These are phyloP conservation scores for Mycena citricolor DNA, from an alignment of 1,284 basidiomycete genomes.

Conservation along the genomic window DNA sequence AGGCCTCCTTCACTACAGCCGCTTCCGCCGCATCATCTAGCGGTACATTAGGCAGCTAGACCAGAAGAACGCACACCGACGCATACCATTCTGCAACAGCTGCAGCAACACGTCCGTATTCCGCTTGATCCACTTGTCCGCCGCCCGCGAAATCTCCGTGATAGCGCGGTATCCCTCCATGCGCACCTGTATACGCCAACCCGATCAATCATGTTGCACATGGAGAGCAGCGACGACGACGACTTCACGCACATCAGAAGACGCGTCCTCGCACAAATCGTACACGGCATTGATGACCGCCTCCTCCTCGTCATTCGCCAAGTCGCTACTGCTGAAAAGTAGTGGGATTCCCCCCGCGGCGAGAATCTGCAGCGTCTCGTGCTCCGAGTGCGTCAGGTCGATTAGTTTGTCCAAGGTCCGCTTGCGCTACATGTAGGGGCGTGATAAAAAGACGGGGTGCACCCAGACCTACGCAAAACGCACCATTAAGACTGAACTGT, in stretches of 20 bases:
- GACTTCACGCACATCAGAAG: slow-evolving; percentile 50
- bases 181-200: slow-evolving; percentile 50
- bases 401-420: slow-evolving; percentile 37
- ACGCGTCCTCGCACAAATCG: slow-evolving; percentile 71
- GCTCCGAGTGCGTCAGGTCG: slow-evolving; percentile 33
- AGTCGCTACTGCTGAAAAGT: no score
- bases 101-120: slow-evolving; percentile 74
- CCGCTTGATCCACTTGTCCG: slow-evolving; percentile 61
- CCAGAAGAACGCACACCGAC: slow-evolving; percentile 28
- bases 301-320: slow-evolving; percentile 67
- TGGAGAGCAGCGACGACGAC: slow-evolving; percentile 1
- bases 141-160: slow-evolving; percentile 57
- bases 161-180: slow-evolving; percentile 66
- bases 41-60: slow-evolving; percentile 9
- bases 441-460: no score
- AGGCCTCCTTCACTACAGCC: slow-evolving; percentile 55
- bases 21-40: slow-evolving; percentile 68
- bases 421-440: slow-evolving; percentile 30
- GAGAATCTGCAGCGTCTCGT: slow-evolving; percentile 47
- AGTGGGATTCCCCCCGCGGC: slow-evolving; percentile 57
- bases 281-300: slow-evolving; percentile 72
- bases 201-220: slow-evolving; percentile 1
- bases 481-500: slow-evolving; percentile 34
- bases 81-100: slow-evolving; percentile 70
- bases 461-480: no score